These are phyloP conservation scores for Beta lomatogona DNA, from an alignment of 179 eudicot genomes.

Conservation along the genomic window DNA sequence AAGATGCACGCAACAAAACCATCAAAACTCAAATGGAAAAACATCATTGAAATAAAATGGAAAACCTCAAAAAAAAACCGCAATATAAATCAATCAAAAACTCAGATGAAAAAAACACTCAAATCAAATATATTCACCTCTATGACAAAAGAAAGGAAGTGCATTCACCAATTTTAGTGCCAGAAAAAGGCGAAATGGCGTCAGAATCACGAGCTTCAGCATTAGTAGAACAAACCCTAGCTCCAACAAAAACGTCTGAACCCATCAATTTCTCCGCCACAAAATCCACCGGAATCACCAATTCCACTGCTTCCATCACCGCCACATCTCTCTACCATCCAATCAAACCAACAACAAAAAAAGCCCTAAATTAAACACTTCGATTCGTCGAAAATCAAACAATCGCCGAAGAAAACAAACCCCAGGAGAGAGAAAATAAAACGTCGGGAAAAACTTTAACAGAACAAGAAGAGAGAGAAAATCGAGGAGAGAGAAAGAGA, in stretches of 20 bases:
- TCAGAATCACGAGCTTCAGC: too few relatives aligned
- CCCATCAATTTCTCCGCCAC: constrained; percentile 54
- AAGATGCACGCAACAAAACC: not conserved
- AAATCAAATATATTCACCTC: constrained; percentile 35
- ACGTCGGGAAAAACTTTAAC: not conserved
- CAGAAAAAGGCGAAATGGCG: too few relatives aligned
- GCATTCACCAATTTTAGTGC: too few relatives aligned
- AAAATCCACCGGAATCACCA: constrained; percentile 40
- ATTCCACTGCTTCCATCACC: constrained; percentile 55
- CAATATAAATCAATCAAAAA: too few relatives aligned
- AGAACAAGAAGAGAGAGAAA: constrained; percentile 22
- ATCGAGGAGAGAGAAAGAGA: constrained; percentile 10
- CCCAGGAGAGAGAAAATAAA: not conserved
- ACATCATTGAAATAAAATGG: too few relatives aligned
- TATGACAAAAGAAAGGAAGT: too few relatives aligned
- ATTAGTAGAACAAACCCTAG: too few relatives aligned
- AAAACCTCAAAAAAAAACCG: not conserved
- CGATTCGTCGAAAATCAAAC: constrained; percentile 23
- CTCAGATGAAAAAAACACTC: not conserved
- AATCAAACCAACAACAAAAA: not conserved
- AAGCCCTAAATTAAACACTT: not conserved
- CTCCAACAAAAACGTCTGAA: constrained; percentile 62
- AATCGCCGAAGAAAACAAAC: not conserved
- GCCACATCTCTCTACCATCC: not conserved
- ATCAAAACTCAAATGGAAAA: not conserved